Base-by-base conservation (phyloP, 768 basidiomycete genomes). In the Mrakia blollopis region DNA sequence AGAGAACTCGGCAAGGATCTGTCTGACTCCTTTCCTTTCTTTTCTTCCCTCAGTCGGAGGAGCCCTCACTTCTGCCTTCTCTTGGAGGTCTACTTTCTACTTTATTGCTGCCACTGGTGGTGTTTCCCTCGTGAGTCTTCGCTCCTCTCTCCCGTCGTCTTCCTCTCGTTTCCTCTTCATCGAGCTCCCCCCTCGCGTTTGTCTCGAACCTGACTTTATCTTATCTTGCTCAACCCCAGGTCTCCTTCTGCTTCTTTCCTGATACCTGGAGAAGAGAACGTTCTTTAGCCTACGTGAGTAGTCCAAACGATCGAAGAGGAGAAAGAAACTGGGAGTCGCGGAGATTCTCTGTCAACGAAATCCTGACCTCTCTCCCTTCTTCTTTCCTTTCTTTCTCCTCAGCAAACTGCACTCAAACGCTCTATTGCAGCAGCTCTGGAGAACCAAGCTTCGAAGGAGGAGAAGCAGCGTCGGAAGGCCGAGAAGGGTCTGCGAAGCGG, bases 51-150 rank as follows among this genome's bases (percentile, higher is more conserved):
- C 37, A 41, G 44, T 74, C 32, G 77, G 77, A 25, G 91, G 92
- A 0, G 86, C 84, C 6, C 83, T 92, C 4, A 89, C 91, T 0
- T 86, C 89, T 73, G 87, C 85, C 0, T 89, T 90, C 82, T 87
- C 85, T 72, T 96, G 94, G 94, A 87, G 91, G 52, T 88, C 90
- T 11, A 88, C 89, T 0, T 93, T 95, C 82, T 95, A 91, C 88
- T 92, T 94, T 82, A 87, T 94, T 32, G 85, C 87, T 0, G 89
- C 89, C 44, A 86, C 90, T 74, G 87, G 87, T 13, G 89, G 88
- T 1, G 39, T 86, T 47, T 87, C 87, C 71, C 85, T 88, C 71
- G 62, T 88, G 18, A 28, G 72, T 73, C 47, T n/a, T 25, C 47
- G 7, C 4, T 18, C 13, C 7, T 50, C 47, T 50, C 21, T 21